Evolutionary conservation across 371 early-diverging fungal genomes (phyloP).

Genomic region (Mortierella polycephala): DNA sequence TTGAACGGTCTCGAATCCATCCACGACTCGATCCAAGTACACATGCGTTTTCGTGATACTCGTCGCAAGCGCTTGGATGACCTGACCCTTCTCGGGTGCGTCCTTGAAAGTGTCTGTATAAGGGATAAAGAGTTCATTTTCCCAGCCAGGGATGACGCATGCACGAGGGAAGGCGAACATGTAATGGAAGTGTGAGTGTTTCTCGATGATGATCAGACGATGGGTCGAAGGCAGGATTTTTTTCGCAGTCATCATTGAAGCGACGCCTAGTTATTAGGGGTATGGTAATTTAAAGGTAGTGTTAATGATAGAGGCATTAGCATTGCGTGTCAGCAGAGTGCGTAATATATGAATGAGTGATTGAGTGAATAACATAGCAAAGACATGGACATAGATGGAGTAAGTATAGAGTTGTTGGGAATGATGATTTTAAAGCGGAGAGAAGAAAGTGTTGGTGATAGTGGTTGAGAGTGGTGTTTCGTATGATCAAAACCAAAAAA

Average conservation of each 20-base stretch:
- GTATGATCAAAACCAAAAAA: neutral
- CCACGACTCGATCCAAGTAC: slow-evolving; percentile 63
- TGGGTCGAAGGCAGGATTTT: slow-evolving; percentile 56
- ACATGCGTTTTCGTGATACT: slow-evolving; percentile 61
- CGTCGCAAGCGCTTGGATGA: slow-evolving; percentile 62
- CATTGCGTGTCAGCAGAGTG: neutral
- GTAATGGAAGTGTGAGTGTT: slow-evolving; percentile 68
- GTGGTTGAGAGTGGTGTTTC: no score
- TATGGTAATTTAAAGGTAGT: neutral
- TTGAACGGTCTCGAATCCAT: slow-evolving; percentile 57
- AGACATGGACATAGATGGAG: no score
- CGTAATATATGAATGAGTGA: no score
- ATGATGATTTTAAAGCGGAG: no score
- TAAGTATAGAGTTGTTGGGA: no score
- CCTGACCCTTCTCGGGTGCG: slow-evolving; percentile 61
- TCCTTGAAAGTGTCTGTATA: slow-evolving; percentile 59
- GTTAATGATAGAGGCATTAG: neutral
- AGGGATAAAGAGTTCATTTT: slow-evolving; percentile 69
- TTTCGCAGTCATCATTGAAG: slow-evolving; percentile 52
- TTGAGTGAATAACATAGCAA: no score
- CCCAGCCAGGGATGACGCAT: slow-evolving; percentile 66
- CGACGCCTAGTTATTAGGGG: slow-evolving; percentile 40
- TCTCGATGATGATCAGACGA: slow-evolving; percentile 68
- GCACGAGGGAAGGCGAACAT: slow-evolving; percentile 76
- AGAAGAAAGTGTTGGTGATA: neutral